These are phyloP conservation scores for Ceriops zippeliana DNA, from an alignment of 345 rosid species.

Conservation along the genomic window DNA sequence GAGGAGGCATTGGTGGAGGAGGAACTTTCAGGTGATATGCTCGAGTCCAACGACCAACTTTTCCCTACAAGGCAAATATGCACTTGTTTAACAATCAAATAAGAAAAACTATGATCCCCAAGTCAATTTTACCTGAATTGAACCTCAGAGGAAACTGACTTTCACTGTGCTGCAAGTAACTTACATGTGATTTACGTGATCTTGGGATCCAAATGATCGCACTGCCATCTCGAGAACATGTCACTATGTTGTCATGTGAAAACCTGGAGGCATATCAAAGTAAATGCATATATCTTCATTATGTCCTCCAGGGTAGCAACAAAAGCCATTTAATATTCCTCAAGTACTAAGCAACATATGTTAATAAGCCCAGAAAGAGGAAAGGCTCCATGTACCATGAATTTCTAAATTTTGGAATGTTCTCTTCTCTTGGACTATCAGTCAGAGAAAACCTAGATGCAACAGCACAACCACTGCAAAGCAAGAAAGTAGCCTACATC, in stretches of 20 bases:
- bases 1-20: constrained; percentile 96
- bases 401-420: constrained; percentile 76
- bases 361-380: not conserved
- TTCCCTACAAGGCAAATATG: constrained; percentile 49
- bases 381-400: constrained; percentile 51
- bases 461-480: constrained; percentile 89
- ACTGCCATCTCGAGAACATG: constrained; percentile 99
- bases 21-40: constrained; percentile 98
- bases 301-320: not conserved
- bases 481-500: constrained; percentile 13
- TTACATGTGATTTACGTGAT: constrained; percentile 90
- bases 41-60: constrained; percentile 78
- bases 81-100: not conserved
- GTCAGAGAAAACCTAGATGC: constrained; percentile 66
- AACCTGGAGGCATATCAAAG: constrained; percentile 48
- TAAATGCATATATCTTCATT: not conserved
- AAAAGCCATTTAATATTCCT: no score
- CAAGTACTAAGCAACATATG: no score
- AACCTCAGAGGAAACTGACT: constrained; percentile 5
- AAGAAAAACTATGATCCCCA: not conserved
- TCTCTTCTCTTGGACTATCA: constrained; percentile 75
- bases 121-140: not conserved
- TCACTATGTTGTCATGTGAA: constrained; percentile 86
- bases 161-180: not conserved
- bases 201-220: constrained; percentile 97